These are phyloP conservation scores for Leccinum uliginosum DNA, from an alignment of 768 basidiomycete species.

Conservation along the genomic window DNA sequence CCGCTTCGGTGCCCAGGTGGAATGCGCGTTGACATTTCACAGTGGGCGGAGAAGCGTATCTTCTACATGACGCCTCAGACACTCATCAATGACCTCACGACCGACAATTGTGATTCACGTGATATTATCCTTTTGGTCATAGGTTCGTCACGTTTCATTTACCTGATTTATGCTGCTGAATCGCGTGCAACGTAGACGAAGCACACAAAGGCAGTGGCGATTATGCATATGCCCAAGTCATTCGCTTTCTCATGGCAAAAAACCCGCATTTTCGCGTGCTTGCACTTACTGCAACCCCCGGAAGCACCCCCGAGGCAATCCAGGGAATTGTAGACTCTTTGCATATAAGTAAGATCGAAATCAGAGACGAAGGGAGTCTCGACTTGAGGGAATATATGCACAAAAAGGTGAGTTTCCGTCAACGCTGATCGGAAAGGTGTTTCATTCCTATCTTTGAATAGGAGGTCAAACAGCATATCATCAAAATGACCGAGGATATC, in stretches of 20 bases:
- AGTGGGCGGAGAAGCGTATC: constrained; percentile 83
- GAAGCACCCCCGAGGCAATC: constrained; percentile 78
- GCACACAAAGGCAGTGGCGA: constrained; percentile 93
- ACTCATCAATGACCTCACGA: constrained; percentile 77
- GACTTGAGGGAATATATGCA: constrained; percentile 86
- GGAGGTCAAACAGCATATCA: constrained; percentile 74
- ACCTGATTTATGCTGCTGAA: constrained; percentile 1
- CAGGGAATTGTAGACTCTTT: constrained; percentile 88
- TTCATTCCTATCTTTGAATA: constrained; percentile 24
- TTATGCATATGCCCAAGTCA: constrained; percentile 86
- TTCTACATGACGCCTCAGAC: constrained; percentile 98
- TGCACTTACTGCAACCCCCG: constrained; percentile 95
- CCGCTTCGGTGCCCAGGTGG: neutral
- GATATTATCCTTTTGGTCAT: constrained; percentile 87
- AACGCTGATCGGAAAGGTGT: neutral
- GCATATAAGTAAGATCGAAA: constrained; percentile 93
- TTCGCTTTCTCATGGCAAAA: constrained; percentile 88
- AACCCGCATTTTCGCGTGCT: constrained; percentile 92
- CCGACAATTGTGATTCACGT: constrained; percentile 66
- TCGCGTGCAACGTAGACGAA: constrained; percentile 57
- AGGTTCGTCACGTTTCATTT: constrained; percentile 43
- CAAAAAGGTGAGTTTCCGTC: constrained; percentile 60
- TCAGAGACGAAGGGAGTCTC: constrained; percentile 85
- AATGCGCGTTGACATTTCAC: neutral
- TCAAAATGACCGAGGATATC: constrained; percentile 69